These are phyloP conservation scores for Gossypium ekmanianum DNA, from an alignment of 345 rosid genomes.

Conservation along the genomic window DNA sequence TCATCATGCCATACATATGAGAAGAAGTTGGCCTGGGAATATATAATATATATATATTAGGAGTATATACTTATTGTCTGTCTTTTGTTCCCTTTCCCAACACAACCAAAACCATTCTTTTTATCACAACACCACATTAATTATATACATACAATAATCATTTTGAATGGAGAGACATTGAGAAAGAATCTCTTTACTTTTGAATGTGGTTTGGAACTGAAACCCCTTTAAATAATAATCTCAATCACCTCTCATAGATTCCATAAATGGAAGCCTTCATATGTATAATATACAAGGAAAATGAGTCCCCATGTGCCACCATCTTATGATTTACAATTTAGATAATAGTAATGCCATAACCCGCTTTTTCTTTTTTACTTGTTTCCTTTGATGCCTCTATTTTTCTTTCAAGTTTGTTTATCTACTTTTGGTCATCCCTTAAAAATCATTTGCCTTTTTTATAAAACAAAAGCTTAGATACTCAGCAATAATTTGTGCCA, in stretches of 20 bases:
- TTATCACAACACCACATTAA: conserved; percentile 8
- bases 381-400: conserved; percentile 26
- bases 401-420: not conserved
- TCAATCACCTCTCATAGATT: conserved; percentile 17
- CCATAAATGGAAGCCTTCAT: conserved; percentile 11
- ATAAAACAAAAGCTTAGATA: conserved; percentile 19
- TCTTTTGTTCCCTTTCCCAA: conserved; percentile 20
- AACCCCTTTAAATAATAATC: not conserved
- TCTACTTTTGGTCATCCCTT: conserved; percentile 22
- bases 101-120: conserved; percentile 24
- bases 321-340: conserved; percentile 18
- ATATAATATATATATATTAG: not conserved
- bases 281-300: conserved; percentile 7
- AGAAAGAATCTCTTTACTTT: conserved; percentile 3
- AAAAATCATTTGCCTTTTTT: conserved; percentile 28
- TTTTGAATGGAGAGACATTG: conserved; percentile 3
- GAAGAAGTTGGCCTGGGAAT: conserved; percentile 21
- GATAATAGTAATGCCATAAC: not conserved
- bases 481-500: conserved; percentile 17
- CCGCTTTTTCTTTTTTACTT: not conserved
- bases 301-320: conserved; percentile 30
- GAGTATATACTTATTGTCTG: not conserved
- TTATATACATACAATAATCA: not conserved
- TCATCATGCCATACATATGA: conserved; percentile 18
- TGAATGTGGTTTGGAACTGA: not conserved